These are phyloP conservation scores for Polytrichum formosum DNA, from an alignment of 225 moss, liverwort and hornwort species.

Conservation along the genomic window DNA sequence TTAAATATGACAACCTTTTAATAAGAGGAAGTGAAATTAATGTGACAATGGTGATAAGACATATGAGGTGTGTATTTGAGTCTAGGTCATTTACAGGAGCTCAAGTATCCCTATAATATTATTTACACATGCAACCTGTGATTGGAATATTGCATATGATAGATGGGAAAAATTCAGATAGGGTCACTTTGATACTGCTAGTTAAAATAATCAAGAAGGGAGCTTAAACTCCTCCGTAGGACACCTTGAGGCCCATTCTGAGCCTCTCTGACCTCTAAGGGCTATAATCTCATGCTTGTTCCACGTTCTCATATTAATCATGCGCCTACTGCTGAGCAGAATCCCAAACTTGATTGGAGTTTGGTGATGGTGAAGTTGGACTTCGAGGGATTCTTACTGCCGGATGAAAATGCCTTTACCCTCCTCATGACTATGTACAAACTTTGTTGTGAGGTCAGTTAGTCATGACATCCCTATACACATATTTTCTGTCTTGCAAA, in stretches of 20 bases:
- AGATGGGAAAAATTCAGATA: too few relatives aligned
- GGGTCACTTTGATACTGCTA: too few relatives aligned
- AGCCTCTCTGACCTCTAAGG: too few relatives aligned
- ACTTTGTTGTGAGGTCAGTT: conserved; percentile 49
- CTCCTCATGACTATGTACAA: conserved; percentile 71
- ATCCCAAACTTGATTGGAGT: conserved; percentile 70
- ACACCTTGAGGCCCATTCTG: too few relatives aligned
- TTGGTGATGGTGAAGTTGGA: conserved; percentile 78
- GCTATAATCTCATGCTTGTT: background rate
- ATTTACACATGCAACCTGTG: background rate
- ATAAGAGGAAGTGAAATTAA: background rate
- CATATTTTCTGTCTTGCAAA: conserved; percentile 2
- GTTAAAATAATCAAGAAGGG: too few relatives aligned
- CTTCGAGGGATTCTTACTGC: conserved; percentile 79
- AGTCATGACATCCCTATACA: background rate
- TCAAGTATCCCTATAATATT: background rate
- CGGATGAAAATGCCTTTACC: conserved; percentile 74
- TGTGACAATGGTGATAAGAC: too few relatives aligned
- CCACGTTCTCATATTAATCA: background rate
- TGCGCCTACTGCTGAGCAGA: conserved; percentile 23
- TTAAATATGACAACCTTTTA: background rate
- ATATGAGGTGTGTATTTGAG: too few relatives aligned
- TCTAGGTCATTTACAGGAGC: too few relatives aligned
- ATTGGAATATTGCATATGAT: too few relatives aligned
- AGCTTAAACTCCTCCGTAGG: too few relatives aligned